Evolutionary conservation across 2,329 filamentous ascomycete genomes (phyloP).

Genomic region (Talaromyces sp.): DNA sequence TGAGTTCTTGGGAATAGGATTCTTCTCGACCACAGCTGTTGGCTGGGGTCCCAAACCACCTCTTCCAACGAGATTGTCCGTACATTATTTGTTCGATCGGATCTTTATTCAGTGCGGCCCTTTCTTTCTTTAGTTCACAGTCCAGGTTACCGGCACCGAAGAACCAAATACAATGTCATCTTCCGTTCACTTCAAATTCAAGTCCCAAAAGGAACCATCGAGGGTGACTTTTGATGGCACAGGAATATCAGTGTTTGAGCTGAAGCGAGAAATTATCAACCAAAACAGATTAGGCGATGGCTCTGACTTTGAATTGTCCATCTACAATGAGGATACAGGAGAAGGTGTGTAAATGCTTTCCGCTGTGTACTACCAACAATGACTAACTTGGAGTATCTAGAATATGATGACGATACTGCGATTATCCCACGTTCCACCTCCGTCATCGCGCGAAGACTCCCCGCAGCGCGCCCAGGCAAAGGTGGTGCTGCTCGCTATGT

Average conservation of each 20-base stretch:
- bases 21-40: conserved; percentile 1
- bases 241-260: conserved; percentile 94
- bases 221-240: conserved; percentile 96
- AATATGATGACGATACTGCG: conserved; percentile 97
- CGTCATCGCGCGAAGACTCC: conserved; percentile 80
- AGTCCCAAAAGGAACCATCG: conserved; percentile 92
- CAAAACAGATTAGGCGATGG: conserved; percentile 92
- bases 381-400: conserved; percentile 40
- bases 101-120: conserved; percentile 7
- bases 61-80: conserved; percentile 5
- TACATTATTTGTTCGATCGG: conserved; percentile 14
- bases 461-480: conserved; percentile 76
- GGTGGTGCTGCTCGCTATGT: conserved; percentile 92
- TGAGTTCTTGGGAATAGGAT: conserved; percentile 6
- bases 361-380: background rate
- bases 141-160: conserved; percentile 19
- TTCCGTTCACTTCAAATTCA: conserved; percentile 99
- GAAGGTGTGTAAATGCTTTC: conserved; percentile 61
- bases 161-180: conserved; percentile 68
- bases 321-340: conserved; percentile 85
- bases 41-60: background rate
- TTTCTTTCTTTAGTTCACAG: conserved; percentile 14
- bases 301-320: conserved; percentile 90
- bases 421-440: conserved; percentile 93
- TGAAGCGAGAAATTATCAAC: conserved; percentile 97